Conservation (phyloP, 441 rosid genomes). For the Bruguiera hainesii region DNA sequence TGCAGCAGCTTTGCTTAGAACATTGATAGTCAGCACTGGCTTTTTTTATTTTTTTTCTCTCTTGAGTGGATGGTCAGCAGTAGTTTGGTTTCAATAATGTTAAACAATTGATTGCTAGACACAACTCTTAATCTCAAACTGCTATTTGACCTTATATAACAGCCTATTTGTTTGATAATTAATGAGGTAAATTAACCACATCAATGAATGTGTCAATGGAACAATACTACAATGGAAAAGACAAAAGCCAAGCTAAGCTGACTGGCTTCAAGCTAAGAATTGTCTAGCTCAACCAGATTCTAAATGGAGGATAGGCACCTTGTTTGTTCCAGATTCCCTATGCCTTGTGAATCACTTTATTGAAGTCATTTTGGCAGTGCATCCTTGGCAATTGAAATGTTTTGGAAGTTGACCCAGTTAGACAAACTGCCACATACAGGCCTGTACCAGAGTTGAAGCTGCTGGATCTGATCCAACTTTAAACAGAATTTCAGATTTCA, state of each 20-base stretch:
- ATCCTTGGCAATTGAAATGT: background rate
- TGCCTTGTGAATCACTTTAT: background rate
- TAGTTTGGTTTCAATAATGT: slow-evolving; percentile 1
- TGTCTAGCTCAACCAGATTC: background rate
- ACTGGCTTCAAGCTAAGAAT: background rate
- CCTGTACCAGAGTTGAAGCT: slow-evolving; percentile 67
- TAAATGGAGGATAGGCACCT: background rate
- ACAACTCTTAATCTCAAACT: background rate
- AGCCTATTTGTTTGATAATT: background rate
- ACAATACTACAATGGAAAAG: background rate
- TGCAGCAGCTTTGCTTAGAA: background rate
- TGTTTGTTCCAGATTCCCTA: background rate
- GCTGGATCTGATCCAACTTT: slow-evolving; percentile 72
- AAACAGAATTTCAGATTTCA: slow-evolving; percentile 52
- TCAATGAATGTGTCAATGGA: background rate
- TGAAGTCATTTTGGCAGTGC: background rate
- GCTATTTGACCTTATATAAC: background rate
- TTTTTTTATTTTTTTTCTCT: no score
- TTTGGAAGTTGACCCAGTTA: slow-evolving; percentile 6
- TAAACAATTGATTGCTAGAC: background rate
- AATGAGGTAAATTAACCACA: background rate
- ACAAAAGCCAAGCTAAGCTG: background rate
- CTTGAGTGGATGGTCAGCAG: background rate
- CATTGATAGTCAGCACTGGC: no score
- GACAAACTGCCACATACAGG: slow-evolving; percentile 48